A percentile compares a stretch with the other conserved stretches of the same genome.
phyloP scores from a whole-genome alignment of 805 yeast genomes.

The Starmerella apis region DNA sequence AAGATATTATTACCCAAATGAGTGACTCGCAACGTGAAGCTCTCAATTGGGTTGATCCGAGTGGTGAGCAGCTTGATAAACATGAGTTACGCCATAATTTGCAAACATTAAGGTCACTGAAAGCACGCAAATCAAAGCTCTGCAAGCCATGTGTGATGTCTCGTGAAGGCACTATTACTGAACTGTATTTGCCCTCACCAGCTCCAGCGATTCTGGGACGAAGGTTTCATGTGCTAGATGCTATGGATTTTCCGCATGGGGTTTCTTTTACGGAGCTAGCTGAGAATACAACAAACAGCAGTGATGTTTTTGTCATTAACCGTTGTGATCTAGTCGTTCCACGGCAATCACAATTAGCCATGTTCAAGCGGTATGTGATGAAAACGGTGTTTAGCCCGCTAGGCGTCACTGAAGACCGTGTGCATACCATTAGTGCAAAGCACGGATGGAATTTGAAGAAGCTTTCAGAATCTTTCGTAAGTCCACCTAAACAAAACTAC shows the following conservation, averaged over 20 bases:
- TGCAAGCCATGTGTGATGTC: slow-evolving; percentile 26
- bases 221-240: slow-evolving; percentile 54
- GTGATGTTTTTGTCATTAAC: slow-evolving; percentile 32
- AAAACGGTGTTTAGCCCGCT: slow-evolving; percentile 33
- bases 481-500: slow-evolving; percentile 23
- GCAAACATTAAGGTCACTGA: background rate
- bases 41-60: slow-evolving; percentile 7
- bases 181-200: slow-evolving; percentile 14
- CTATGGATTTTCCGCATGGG: slow-evolving; percentile 55
- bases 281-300: background rate
- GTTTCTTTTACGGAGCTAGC: slow-evolving; percentile 17
- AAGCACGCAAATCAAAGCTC: slow-evolving; percentile 13
- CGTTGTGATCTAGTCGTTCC: slow-evolving; percentile 39
- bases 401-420: slow-evolving; percentile 34
- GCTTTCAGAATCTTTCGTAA: slow-evolving; percentile 33
- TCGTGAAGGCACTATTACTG: slow-evolving; percentile 10
- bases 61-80: background rate
- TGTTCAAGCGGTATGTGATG: slow-evolving; percentile 27
- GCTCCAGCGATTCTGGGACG: slow-evolving; percentile 35
- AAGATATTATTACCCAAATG: slow-evolving; percentile 7
- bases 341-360: slow-evolving; percentile 18
- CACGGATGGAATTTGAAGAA: slow-evolving; percentile 43
- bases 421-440: slow-evolving; percentile 43
- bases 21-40: slow-evolving; percentile 20
- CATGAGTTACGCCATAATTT: slow-evolving; percentile 1